Evolutionary conservation across 2,329 filamentous ascomycete genomes (phyloP), one percentile per base, ranked within the genome.

Genomic region (Chrysoporthe deuterocubensis): DNA sequence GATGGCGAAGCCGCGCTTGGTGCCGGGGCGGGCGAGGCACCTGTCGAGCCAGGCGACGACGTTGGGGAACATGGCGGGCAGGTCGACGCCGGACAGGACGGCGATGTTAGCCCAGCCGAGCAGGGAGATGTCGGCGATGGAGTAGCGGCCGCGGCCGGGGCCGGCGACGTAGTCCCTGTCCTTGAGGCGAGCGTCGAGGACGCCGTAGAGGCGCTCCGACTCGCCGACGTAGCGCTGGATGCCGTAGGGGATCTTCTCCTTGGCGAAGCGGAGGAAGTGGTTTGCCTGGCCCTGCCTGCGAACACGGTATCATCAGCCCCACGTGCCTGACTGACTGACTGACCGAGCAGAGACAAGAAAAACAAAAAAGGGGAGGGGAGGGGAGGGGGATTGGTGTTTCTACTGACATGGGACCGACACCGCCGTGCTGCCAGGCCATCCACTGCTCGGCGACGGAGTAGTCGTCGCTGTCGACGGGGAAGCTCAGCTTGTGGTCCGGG

Each of bases 171-270:
- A 88, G 64, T 86, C 83, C 3, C 84, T 80, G 34, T 76, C 74
- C 16, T 73, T 73, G 16, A 95, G 87, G 64, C 90, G 89, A 73
- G 83, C 82, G 76, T 95, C 85, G 1, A 95, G 83, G 26, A 94
- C 83, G 34, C 89, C 85, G 78, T 94, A 94, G 1, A 95, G 83
- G 2, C 92, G 87, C 71, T 91, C 85, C 1, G 89, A 88, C 82
- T 95, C 92, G 74, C 91, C 92, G 64, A 90, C 83, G 78, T 94
- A 95, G 52, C 92, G 87, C 74, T 91, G 89, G 18, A 91, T 85
- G 61, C 85, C 89, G 76, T 93, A 94, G 62, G 88, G 83, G 73
- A 92, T 90, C 74, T 85, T 85, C 74, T 92, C 89, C 54, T 89
- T 87, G 4, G 90, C 87, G 73, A 90, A 89, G 52, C 87, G 84